Evolutionary conservation across 345 rosid species (phyloP), one percentile per base, ranked within the genome.

Genomic region (Arabidopsis arenosa): DNA sequence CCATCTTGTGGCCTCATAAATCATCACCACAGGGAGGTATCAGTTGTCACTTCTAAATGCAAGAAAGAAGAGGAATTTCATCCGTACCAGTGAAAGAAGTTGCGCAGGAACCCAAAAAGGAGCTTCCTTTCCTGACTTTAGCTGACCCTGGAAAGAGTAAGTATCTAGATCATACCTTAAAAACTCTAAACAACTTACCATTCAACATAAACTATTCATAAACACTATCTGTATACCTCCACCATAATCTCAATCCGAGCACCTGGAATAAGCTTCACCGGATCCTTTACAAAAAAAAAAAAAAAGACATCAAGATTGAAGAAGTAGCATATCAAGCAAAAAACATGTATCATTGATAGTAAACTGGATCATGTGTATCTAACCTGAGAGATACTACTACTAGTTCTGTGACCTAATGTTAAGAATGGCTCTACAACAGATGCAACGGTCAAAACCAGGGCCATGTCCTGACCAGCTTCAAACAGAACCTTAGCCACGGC

Each of bases 401-500:
- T 75, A 61, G 74, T 70, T 79, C 92, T 82, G 45, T 83, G 84
- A 26, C 77, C 70, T 45, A 51, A 58, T 2, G 86, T 70, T 75
- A 92, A 66, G 75, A 92, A 94, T 15, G 98, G 90, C 78, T 90
- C 98, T 5, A 94, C 72, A 66, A 92, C 87, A 54, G 97, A 92
- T 28, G 98, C 96, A 77, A 84, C 96, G 12, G 97, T 90, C 72
- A 94, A 70, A 54, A 90, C 85, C 71, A 90, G 61, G 13, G 59
- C 88, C 69, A 74, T 43, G 39, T 64, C 75, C 76, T 75, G 77
- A 60, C 80, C 59, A 36, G 59, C 65, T 52, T 56, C 86, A 71
- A 14, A 18, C 80, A 78, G 68, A 67, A 77, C 59, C 70, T 75
- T 76, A 70, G 81, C 79, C 18, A 69, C 84, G 37, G 70, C 80